phyloP scores from a whole-genome alignment of 23 red algal genomes.

The Rhodosorus marinus region DNA sequence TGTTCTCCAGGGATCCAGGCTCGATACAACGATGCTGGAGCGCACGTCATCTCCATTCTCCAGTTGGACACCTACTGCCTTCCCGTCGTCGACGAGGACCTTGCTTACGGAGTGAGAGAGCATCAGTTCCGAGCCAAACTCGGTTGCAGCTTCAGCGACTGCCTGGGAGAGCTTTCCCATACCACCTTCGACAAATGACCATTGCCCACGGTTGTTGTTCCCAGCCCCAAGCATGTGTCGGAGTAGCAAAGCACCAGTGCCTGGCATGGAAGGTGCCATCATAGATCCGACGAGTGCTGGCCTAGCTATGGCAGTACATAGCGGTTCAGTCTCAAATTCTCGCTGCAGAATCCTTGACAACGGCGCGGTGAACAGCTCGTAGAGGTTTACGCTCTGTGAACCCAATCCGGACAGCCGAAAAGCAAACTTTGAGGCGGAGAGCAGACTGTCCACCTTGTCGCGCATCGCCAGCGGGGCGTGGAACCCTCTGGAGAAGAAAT shows the following conservation, averaged over 20 bases:
- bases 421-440: too few relatives aligned
- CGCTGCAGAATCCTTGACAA: conserved; percentile 1
- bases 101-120: neutral
- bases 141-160: neutral
- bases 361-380: neutral
- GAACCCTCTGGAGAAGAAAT: too few relatives aligned
- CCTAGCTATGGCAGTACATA: conserved; percentile 1
- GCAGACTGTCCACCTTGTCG: too few relatives aligned
- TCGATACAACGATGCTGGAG: conserved; percentile 1
- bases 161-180: conserved; percentile 5
- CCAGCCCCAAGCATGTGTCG: conserved; percentile 1
- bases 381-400: too few relatives aligned
- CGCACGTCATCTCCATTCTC: neutral
- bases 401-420: too few relatives aligned
- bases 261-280: conserved; percentile 2
- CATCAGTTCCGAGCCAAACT: neutral
- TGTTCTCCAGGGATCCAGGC: conserved; percentile 1
- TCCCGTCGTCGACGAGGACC: neutral
- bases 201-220: neutral
- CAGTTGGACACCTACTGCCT: neutral
- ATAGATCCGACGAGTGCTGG: conserved; percentile 6
- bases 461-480: too few relatives aligned
- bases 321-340: conserved; percentile 6
- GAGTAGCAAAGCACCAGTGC: conserved; percentile 5
- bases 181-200: conserved; percentile 6